These are phyloP conservation scores for Aspergillus neotritici DNA, from an alignment of 2,329 filamentous ascomycete genomes.

Conservation along the genomic window DNA sequence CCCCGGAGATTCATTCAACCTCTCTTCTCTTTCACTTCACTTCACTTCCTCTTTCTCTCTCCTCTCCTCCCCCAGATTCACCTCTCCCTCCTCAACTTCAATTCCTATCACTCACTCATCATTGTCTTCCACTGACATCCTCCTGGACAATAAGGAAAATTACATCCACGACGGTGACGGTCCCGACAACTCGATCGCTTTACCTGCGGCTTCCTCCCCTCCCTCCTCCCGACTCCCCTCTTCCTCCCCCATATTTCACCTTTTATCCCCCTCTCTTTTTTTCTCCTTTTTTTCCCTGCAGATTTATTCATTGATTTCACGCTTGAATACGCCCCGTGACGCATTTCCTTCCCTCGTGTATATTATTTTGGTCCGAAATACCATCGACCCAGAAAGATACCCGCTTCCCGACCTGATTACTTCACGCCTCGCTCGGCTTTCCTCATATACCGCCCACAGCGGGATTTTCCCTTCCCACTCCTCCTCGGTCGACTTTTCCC, in stretches of 20 bases:
- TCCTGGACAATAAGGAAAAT: background rate
- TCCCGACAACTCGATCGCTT: background rate
- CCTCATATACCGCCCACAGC: background rate
- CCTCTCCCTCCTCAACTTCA: no score
- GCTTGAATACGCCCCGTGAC: background rate
- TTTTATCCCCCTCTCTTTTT: constrained; percentile 4
- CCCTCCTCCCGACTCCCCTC: background rate
- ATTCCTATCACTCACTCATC: no score
- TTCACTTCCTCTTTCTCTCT: no score
- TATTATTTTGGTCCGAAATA: no score
- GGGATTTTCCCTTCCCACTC: constrained; percentile 3
- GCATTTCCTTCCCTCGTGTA: no score
- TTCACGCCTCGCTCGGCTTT: no score
- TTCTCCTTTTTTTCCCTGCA: constrained; percentile 5
- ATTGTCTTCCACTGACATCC: no score
- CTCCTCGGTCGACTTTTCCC: no score
- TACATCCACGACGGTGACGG: background rate
- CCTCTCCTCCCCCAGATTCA: no score
- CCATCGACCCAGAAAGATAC: background rate
- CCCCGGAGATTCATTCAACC: no score
- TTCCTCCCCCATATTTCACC: background rate
- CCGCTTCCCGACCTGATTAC: background rate
- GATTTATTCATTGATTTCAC: constrained; percentile 2
- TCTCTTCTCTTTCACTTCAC: no score
- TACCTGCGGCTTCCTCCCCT: constrained; percentile 2